A percentile compares a stretch with the other conserved stretches of the same genome.
Conservation (phyloP, 2,329 filamentous ascomycete genomes). For the Hymenoscyphus infarciens region DNA sequence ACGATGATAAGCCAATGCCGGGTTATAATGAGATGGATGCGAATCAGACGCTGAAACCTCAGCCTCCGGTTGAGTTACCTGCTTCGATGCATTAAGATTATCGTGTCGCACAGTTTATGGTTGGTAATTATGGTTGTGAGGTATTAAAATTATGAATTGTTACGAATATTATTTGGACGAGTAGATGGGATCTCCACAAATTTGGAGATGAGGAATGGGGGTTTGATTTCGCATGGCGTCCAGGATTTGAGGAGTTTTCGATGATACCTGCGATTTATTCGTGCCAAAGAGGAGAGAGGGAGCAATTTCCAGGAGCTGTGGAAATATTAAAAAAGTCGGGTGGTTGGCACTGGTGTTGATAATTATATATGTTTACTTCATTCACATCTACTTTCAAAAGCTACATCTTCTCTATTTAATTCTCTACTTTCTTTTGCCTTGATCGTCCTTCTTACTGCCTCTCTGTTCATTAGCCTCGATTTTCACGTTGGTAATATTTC, state of each 20-base stretch:
- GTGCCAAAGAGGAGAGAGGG: background rate
- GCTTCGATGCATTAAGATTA: background rate
- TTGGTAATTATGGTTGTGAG: background rate
- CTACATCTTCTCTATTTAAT: no score
- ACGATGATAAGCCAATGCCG: conserved; percentile 15
- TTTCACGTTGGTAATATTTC: background rate
- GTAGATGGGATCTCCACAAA: background rate
- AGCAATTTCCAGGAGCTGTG: background rate
- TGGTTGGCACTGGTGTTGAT: conserved; percentile 1
- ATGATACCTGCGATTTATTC: conserved; percentile 3
- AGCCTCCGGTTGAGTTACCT: background rate
- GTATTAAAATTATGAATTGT: background rate
- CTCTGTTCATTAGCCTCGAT: no score
- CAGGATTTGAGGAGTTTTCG: background rate
- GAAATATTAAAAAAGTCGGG: background rate
- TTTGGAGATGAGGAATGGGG: background rate
- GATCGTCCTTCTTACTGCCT: no score
- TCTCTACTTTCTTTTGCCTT: background rate
- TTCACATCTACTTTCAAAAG: background rate
- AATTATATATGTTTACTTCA: background rate
- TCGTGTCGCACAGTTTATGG: background rate
- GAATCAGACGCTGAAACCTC: conserved; percentile 8
- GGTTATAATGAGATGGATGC: conserved; percentile 14
- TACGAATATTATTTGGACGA: background rate
- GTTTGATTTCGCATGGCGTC: background rate